Percentiles rank a stretch among this genome's conserved stretches.
Conservation (phyloP, 73 alveolate genomes). For the Paramecium tetraurelia region DNA sequence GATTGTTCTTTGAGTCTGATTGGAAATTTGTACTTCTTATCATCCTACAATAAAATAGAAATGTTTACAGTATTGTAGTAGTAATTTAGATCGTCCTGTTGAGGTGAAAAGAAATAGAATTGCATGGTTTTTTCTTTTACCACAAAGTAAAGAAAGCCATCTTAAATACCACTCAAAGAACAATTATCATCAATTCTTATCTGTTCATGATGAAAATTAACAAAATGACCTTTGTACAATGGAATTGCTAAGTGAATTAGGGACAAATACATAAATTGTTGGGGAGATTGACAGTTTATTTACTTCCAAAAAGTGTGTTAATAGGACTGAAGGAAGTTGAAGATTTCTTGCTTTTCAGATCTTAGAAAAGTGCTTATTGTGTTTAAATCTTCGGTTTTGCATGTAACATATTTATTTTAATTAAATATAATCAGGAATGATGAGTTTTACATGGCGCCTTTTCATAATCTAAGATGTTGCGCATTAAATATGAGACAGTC, state of each 20-base stretch:
- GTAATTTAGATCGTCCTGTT: background rate
- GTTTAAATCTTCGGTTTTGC: background rate
- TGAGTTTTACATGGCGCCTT: slow-evolving; percentile 37
- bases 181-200: background rate
- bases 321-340: background rate
- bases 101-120: slow-evolving; percentile 26
- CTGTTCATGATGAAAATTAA: slow-evolving; percentile 11
- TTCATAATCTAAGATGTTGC: slow-evolving; percentile 15
- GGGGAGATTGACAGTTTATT: background rate
- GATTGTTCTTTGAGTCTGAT: background rate
- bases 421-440: slow-evolving; percentile 24
- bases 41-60: background rate
- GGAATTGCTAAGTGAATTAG: background rate
- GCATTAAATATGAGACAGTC: background rate
- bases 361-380: background rate
- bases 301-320: background rate
- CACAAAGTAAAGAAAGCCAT: slow-evolving; percentile 18
- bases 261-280: background rate
- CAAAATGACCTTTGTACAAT: slow-evolving; percentile 28
- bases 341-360: background rate
- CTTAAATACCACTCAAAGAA: background rate
- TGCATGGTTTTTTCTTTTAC: background rate
- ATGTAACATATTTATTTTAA: background rate
- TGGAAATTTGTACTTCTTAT: background rate
- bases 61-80: background rate